These are phyloP conservation scores for Vitis hybrid DNA, from an alignment of 177 flowering plant species.

Conservation along the genomic window DNA sequence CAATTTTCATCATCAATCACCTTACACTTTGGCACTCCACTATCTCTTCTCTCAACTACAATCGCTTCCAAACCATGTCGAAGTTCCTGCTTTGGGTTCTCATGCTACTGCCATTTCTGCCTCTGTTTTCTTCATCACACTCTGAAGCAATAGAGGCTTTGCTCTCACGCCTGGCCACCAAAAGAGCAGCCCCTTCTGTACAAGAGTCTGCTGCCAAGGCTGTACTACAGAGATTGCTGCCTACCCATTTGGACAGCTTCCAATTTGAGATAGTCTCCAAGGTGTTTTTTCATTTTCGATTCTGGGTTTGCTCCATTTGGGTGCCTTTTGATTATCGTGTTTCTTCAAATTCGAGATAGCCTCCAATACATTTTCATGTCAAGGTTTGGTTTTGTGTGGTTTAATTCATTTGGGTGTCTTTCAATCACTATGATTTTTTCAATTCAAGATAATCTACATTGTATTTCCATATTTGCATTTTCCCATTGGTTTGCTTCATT, in stretches of 20 bases:
- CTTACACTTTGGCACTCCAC: no score
- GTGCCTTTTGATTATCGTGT: background rate
- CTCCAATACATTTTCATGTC: background rate
- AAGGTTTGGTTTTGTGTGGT: background rate
- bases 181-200: conserved; percentile 43
- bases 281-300: conserved; percentile 28
- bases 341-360: background rate
- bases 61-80: conserved; percentile 20
- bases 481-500: no score
- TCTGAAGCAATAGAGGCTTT: conserved; percentile 43
- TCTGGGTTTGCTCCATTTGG: background rate
- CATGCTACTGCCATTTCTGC: background rate
- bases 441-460: no score
- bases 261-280: conserved; percentile 59
- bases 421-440: background rate
- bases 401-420: conserved; percentile 4
- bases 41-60: background rate
- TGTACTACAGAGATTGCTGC: conserved; percentile 64
- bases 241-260: conserved; percentile 67
- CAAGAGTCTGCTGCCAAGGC: conserved; percentile 77
- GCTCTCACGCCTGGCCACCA: conserved; percentile 43
- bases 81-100: conserved; percentile 22
- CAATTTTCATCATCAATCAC: no score
- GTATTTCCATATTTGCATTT: no score
- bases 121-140: conserved; percentile 16